Conservation (phyloP, 2,329 filamentous ascomycete species). For the Nemania diffusa region DNA sequence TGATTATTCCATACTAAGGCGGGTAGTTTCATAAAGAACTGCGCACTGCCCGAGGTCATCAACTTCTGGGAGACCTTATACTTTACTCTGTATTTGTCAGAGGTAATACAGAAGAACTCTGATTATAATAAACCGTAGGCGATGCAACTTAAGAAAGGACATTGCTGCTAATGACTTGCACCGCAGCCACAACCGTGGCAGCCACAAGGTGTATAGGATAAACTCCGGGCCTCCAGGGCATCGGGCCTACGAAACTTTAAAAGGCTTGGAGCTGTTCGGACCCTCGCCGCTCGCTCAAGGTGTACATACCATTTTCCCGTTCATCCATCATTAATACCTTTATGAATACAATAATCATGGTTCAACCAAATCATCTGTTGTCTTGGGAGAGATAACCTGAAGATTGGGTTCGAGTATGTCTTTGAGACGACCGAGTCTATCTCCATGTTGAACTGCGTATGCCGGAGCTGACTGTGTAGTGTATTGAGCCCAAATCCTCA, state of each 20-base stretch:
- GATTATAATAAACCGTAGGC: no score
- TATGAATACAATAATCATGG: background rate
- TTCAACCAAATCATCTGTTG: background rate
- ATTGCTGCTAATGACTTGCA: no score
- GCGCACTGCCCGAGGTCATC: no score
- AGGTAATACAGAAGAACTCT: no score
- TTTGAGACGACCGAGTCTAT: background rate
- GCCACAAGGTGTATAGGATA: background rate
- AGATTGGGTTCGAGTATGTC: background rate
- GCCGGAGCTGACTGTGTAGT: background rate
- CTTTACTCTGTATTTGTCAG: no score
- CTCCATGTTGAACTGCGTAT: background rate
- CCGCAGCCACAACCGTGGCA: background rate
- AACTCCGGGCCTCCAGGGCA: background rate
- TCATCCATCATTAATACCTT: background rate
- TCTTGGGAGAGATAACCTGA: background rate
- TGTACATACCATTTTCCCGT: background rate
- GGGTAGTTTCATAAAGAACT: no score
- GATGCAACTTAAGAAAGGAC: no score
- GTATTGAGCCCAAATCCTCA: slow-evolving; percentile 11
- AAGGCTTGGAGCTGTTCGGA: background rate
- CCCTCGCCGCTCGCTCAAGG: background rate
- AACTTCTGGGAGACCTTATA: no score
- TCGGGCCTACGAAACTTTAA: background rate
- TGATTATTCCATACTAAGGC: no score